A percentile compares a stretch with the other conserved stretches of the same genome.
These are phyloP conservation scores for Talaromyces sp. DNA, from an alignment of 2,329 filamentous ascomycete species.

Conservation along the genomic window DNA sequence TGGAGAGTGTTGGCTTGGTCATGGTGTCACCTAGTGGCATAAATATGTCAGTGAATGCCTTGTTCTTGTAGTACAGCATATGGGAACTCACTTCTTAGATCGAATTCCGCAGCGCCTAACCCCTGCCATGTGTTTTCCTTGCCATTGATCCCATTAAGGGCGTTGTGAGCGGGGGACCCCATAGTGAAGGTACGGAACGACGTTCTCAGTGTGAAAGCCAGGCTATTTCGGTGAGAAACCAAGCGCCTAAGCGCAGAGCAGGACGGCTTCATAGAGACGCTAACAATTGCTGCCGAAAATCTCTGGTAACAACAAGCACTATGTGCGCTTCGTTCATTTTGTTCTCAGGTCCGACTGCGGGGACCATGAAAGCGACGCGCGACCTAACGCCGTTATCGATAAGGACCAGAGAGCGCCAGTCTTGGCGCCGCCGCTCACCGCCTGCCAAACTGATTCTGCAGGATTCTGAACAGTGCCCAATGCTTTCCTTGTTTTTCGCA, in stretches of 20 bases:
- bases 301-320: not conserved
- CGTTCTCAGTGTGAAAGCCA: constrained; percentile 1
- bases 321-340: not conserved
- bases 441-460: not conserved
- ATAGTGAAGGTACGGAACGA: constrained; percentile 15
- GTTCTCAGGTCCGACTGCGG: not conserved
- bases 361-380: not conserved
- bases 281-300: not conserved
- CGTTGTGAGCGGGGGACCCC: constrained; percentile 16
- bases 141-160: constrained; percentile 14
- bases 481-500: not conserved
- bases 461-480: not conserved
- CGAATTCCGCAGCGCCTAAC: constrained; percentile 51
- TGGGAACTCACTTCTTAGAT: constrained; percentile 45
- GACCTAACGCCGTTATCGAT: not conserved
- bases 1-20: constrained; percentile 71
- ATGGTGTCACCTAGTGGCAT: constrained; percentile 55
- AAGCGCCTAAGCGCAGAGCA: not conserved
- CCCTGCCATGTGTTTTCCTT: constrained; percentile 31
- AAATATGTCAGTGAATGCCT: not conserved
- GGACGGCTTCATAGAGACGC: not conserved
- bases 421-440: not conserved
- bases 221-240: not conserved
- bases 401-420: not conserved
- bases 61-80: not conserved